These are phyloP conservation scores for Erythrobasidium hasegawianum DNA, from an alignment of 1,284 basidiomycete genomes.

Conservation along the genomic window DNA sequence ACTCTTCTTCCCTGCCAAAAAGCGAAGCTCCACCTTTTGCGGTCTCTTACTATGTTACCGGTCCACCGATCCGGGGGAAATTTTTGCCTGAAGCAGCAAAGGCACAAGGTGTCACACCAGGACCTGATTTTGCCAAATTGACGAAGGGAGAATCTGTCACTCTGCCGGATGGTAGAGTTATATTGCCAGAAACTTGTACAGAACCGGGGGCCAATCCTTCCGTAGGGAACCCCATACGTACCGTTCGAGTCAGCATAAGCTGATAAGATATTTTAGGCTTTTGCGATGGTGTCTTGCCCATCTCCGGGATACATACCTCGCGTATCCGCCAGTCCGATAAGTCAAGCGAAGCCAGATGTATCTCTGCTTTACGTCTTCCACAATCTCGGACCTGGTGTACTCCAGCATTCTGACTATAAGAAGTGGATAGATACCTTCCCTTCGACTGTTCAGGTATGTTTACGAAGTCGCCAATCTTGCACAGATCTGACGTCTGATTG, in stretches of 20 bases:
- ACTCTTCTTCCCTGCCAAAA: conserved; percentile 32
- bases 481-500: too few species aligned
- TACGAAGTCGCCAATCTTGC: too few species aligned
- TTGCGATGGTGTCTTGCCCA: conserved; percentile 48
- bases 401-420: conserved; percentile 66
- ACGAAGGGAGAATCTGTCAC: conserved; percentile 52
- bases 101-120: conserved; percentile 63
- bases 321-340: not conserved
- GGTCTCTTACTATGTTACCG: conserved; percentile 65
- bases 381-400: conserved; percentile 62
- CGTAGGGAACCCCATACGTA: not conserved
- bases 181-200: conserved; percentile 2
- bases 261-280: conserved; percentile 18
- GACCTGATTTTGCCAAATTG: conserved; percentile 54
- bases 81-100: conserved; percentile 69
- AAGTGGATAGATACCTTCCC: conserved; percentile 57
- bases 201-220: not conserved
- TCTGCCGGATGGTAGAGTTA: not conserved
- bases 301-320: not conserved
- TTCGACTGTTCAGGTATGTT: too few species aligned
- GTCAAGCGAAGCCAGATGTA: not conserved
- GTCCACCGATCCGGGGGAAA: conserved; percentile 76
- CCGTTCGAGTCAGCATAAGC: too few species aligned
- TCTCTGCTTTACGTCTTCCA: conserved; percentile 59
- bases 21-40: conserved; percentile 34